Conservation (phyloP, 306 rosid genomes). For the Trifolium dubium region DNA sequence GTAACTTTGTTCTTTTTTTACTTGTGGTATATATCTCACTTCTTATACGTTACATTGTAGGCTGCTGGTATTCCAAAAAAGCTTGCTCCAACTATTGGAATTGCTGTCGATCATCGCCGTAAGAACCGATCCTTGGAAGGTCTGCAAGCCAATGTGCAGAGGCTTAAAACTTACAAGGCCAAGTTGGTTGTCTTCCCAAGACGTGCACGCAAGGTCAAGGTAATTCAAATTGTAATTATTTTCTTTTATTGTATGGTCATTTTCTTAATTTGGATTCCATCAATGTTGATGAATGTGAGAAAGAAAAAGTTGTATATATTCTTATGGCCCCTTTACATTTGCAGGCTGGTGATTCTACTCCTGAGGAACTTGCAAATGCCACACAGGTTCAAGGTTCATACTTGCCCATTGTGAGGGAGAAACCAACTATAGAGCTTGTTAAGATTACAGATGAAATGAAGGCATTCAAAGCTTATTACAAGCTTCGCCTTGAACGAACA, state of each 20-base stretch:
- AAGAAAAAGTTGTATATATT: neutral
- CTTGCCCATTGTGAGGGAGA: slow-evolving; percentile 61
- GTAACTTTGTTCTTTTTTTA: neutral
- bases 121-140: slow-evolving; percentile 65
- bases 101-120: slow-evolving; percentile 73
- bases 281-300: neutral
- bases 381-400: slow-evolving; percentile 64
- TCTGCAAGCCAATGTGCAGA: slow-evolving; percentile 62
- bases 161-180: slow-evolving; percentile 78
- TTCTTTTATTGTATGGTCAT: neutral
- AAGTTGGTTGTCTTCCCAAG: slow-evolving; percentile 80
- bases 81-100: slow-evolving; percentile 73
- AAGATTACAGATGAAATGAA: slow-evolving; percentile 70
- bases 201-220: slow-evolving; percentile 68
- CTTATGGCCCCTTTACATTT: neutral
- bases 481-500: slow-evolving; percentile 64
- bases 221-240: neutral
- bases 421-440: slow-evolving; percentile 61
- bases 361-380: slow-evolving; percentile 72
- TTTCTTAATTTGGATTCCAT: neutral
- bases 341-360: slow-evolving; percentile 65
- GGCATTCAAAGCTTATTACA: slow-evolving; percentile 65
- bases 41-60: slow-evolving; percentile 34
- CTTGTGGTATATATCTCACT: neutral
- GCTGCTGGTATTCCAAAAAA: slow-evolving; percentile 74